phyloP scores from a whole-genome alignment of 148 eudicot species.

The Amaranthus palmeri region DNA sequence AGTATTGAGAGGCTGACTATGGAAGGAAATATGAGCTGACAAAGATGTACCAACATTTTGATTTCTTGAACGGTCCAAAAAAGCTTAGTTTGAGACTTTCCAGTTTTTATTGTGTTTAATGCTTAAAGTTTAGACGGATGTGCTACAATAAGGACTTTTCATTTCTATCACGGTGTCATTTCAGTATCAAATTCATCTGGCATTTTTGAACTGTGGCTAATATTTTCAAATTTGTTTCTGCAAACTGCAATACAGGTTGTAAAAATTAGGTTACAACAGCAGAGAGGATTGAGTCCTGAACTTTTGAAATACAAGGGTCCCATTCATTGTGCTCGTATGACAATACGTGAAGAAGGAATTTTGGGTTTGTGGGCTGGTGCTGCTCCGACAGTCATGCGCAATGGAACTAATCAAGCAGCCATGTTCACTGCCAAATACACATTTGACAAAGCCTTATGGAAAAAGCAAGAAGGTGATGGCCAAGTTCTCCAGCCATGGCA shows the following conservation, averaged over 20 bases:
- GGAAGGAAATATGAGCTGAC: neutral
- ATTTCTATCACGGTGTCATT: neutral
- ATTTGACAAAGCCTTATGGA: slow-evolving; percentile 71
- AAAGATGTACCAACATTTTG: neutral
- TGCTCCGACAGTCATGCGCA: slow-evolving; percentile 93
- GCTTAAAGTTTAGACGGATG: neutral
- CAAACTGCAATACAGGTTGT: slow-evolving; percentile 55
- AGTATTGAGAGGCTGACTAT: neutral
- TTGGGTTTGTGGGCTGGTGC: slow-evolving; percentile 93
- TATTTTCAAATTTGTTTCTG: neutral
- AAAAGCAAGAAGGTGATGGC: slow-evolving; percentile 87
- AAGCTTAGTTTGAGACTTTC: too few relatives aligned
- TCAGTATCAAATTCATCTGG: neutral
- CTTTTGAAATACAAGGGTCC: slow-evolving; percentile 88
- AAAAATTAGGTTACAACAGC: slow-evolving; percentile 89
- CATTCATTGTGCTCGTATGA: slow-evolving; percentile 72
- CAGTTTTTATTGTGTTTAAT: neutral
- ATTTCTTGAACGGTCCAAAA: neutral
- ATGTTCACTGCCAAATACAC: slow-evolving; percentile 86
- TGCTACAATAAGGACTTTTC: too few relatives aligned
- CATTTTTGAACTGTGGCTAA: neutral
- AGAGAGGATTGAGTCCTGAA: slow-evolving; percentile 71
- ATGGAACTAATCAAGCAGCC: slow-evolving; percentile 94
- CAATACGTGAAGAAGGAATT: slow-evolving; percentile 88
- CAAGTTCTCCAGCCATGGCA: slow-evolving; percentile 80